Conservation (phyloP, 1,284 basidiomycete genomes). For the Mycena citricolor region DNA sequence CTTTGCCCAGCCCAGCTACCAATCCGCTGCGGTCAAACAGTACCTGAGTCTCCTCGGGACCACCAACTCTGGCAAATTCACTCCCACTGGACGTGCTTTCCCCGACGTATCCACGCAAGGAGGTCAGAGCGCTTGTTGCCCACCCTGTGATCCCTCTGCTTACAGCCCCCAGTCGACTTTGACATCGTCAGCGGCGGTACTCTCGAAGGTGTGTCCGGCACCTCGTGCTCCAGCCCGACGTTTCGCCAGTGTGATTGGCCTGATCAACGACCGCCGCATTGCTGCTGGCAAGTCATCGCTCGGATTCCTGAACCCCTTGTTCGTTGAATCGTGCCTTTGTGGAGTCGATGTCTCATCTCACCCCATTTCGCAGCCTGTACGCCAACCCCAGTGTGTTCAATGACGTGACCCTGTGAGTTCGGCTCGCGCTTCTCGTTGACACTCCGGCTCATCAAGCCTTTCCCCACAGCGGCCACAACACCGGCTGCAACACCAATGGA, state of each 20-base stretch:
- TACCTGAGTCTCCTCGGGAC: slow-evolving; percentile 32
- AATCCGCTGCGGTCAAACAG: slow-evolving; percentile 28
- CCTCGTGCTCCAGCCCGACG: slow-evolving; percentile 40
- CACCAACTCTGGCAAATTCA: slow-evolving; percentile 37
- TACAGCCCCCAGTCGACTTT: slow-evolving; percentile 24
- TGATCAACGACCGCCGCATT: slow-evolving; percentile 42
- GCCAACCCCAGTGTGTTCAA: slow-evolving; percentile 30
- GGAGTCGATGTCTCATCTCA: neutral
- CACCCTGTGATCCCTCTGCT: no score
- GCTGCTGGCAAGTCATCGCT: slow-evolving; percentile 36
- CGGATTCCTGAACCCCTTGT: slow-evolving; percentile 46
- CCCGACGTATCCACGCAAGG: slow-evolving; percentile 42
- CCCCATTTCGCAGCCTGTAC: slow-evolving; percentile 28
- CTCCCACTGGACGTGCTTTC: slow-evolving; percentile 39
- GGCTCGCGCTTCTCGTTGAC: slow-evolving; percentile 9
- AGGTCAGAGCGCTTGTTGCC: slow-evolving; percentile 32
- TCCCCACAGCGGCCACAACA: slow-evolving; percentile 24
- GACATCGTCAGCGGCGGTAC: slow-evolving; percentile 29
- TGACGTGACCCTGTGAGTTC: slow-evolving; percentile 31
- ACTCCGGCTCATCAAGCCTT: neutral
- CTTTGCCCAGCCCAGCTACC: slow-evolving; percentile 39
- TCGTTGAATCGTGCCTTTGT: neutral
- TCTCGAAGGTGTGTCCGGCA: slow-evolving; percentile 33
- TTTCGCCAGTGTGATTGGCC: slow-evolving; percentile 38
- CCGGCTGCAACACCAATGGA: slow-evolving; percentile 32